Base-by-base conservation (phyloP, 257 asterid genomes). In the Marsdenia floribunda region DNA sequence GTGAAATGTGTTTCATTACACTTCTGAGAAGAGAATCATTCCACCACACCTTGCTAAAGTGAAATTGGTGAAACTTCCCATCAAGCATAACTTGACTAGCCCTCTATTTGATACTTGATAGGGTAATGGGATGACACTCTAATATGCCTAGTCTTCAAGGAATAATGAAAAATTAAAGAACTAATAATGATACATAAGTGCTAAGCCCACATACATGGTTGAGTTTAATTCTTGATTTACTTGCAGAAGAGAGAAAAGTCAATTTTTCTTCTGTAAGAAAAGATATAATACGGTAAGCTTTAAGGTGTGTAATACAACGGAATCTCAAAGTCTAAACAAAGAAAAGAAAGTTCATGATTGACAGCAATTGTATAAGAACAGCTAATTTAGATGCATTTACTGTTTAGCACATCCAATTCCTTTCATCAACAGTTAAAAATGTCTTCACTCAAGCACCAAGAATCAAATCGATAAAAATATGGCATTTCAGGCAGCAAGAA, bases 401-500 rank as follows among this genome's bases (percentile, higher is more conserved):
- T n/a, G 52, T 52, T 55, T 2, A 19, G 53, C 75, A 54, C 19
- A 37, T 37, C 10, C 66, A 33, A 13, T 52, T 29, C 50, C 9
- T 52, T 16, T 71, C 21, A 52, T 2, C n/a, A 52, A 19, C 57
- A 0, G 12, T 6, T 55, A 22, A 55, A 22, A 55, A 21, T 55
- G 61, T 54, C 26, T 54, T 54, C 37, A 24, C 38, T 29, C 29
- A 22, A 44, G 46, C 18, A 19, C n/a, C 26, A 33, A 47, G 70
- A 73, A 73, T 40, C 69, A 73, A 29, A 44, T 18, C 18, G 50
- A 61, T 66, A 74, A 33, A 38, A 38, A 8, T 42, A 3, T 40
- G 44, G 40, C 8, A 44, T 57, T n/a, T 58, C 63, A 60, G 63
- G 64, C 63, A 61, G 64, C 8, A 59, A 69, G 77, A 33, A 74